Evolutionary conservation across 2,329 filamentous ascomycete species (phyloP).

Genomic region (Pestalotiopsis sp.): DNA sequence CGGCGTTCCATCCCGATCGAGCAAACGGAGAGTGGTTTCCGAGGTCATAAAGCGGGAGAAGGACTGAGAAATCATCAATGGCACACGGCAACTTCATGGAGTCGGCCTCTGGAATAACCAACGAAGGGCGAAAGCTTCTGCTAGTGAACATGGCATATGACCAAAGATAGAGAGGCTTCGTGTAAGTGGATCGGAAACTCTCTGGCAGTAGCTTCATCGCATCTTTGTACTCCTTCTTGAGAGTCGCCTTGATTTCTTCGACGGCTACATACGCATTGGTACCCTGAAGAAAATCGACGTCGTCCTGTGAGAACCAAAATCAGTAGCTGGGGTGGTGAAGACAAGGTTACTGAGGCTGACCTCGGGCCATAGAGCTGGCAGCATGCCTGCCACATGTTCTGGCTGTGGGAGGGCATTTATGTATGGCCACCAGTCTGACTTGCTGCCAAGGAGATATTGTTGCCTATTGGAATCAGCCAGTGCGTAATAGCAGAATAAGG

Average conservation of each 20-base stretch:
- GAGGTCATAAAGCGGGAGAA: slow-evolving; percentile 73
- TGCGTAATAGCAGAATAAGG: not conserved
- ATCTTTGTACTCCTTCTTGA: slow-evolving; percentile 48
- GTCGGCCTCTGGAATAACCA: slow-evolving; percentile 49
- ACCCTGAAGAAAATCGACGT: slow-evolving; percentile 53
- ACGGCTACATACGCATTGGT: slow-evolving; percentile 34
- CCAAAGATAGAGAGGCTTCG: slow-evolving; percentile 61
- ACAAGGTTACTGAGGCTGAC: not conserved
- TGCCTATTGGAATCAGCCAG: slow-evolving; percentile 34
- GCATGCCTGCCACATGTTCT: slow-evolving; percentile 50
- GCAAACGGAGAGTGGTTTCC: slow-evolving; percentile 70
- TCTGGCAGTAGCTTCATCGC: slow-evolving; percentile 41
- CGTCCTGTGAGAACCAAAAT: slow-evolving; percentile 37
- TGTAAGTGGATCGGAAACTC: slow-evolving; percentile 39
- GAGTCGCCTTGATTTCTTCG: slow-evolving; percentile 44
- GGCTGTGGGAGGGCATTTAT: slow-evolving; percentile 67
- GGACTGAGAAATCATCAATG: slow-evolving; percentile 65
- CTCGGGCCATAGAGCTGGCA: slow-evolving; percentile 66
- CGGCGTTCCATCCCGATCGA: slow-evolving; percentile 55
- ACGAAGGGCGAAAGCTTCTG: slow-evolving; percentile 64
- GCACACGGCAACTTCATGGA: slow-evolving; percentile 37
- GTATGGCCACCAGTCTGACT: slow-evolving; percentile 72
- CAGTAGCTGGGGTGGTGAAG: not conserved
- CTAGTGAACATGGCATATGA: slow-evolving; percentile 67
- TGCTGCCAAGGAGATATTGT: slow-evolving; percentile 60